phyloP scores from a whole-genome alignment of 345 rosid species.

The Triadica sebifera region DNA sequence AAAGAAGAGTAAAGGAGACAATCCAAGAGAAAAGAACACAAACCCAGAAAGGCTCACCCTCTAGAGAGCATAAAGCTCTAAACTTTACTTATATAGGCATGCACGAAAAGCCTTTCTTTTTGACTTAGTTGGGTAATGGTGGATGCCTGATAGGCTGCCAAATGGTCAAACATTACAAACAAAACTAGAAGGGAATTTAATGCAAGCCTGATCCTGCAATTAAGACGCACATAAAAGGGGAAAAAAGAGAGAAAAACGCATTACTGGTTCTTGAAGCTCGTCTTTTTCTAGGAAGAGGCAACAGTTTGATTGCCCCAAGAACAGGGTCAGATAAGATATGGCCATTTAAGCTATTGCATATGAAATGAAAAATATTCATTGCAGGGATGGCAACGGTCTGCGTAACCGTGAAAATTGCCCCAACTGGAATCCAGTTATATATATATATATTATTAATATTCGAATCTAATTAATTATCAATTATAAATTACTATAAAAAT shows the following conservation, averaged over 20 bases:
- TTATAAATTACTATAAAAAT: no score
- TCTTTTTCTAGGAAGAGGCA: not conserved
- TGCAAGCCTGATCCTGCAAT: slow-evolving; percentile 18
- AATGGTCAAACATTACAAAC: slow-evolving; percentile 20
- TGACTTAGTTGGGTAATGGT: not conserved
- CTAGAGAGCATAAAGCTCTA: slow-evolving; percentile 3
- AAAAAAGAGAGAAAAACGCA: not conserved
- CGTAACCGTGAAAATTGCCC: no score
- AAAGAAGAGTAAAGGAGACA: not conserved
- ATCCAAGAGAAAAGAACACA: not conserved
- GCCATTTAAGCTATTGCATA: not conserved
- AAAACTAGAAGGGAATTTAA: slow-evolving; percentile 11
- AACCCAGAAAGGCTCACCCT: not conserved
- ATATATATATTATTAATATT: no score
- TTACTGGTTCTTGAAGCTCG: slow-evolving; percentile 1
- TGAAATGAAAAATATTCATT: no score
- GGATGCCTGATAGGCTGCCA: slow-evolving; percentile 23
- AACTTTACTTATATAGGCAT: slow-evolving; percentile 18
- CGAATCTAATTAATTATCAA: no score
- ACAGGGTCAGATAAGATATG: slow-evolving; percentile 21
- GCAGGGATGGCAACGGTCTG: no score
- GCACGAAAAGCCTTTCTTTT: not conserved
- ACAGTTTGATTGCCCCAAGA: slow-evolving; percentile 34
- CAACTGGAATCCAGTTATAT: no score
- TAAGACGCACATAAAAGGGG: not conserved